Base-by-base conservation (phyloP, 2,329 filamentous ascomycete species). In the Macrophomina phaseolina region DNA sequence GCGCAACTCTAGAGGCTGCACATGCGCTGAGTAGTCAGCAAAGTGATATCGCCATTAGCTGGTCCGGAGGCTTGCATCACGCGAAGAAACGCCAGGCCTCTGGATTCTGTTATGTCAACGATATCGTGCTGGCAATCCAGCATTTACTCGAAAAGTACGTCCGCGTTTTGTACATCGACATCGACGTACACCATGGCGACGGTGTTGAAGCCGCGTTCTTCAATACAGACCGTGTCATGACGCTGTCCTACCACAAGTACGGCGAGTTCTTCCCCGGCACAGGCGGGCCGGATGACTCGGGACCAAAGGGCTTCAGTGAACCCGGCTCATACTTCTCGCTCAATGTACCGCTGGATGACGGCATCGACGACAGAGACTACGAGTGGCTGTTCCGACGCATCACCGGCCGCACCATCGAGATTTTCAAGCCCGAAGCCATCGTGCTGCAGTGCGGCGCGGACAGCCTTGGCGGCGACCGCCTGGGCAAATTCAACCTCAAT, bases 81-180 rank as follows among this genome's bases (percentile, higher is more conserved):
- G 95, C 95, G 53, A 97, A 98, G 80, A 95, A 94, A 76, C 88
- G 90, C 64, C 93, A 97, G 80, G 94, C 95, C 0, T 94, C 91
- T 14, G 95, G 95, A 0, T 99, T 99, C 80, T 99, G 95, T 82
- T 99, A 99, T 81, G 93, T 98, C 81, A 99, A 99, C 79, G 95
- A 99, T 79, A 98, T 98, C 73, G 95, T 98, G 67, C 86, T 99
- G 55, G 93, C 91, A 42, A 95, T 97, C 72, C 86, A 98, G 45
- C 91, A 97, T 77, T 86, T 99, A 9, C 84, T 98, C 16, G 90
- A 91, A 36, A 87, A 90, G 74, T 88, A 94, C 72, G 89, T 93
- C 16, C 90, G 94, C 58, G 94, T 98, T 7, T 85, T 98, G 67
- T 97, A 98, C 79, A 94, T 98, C 78, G 93, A 97, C 76, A 96